Percentiles rank a stretch among this genome's conserved stretches.
phyloP scores from a whole-genome alignment of 2,329 filamentous ascomycete species.

The Tolypocladium inflatum region DNA sequence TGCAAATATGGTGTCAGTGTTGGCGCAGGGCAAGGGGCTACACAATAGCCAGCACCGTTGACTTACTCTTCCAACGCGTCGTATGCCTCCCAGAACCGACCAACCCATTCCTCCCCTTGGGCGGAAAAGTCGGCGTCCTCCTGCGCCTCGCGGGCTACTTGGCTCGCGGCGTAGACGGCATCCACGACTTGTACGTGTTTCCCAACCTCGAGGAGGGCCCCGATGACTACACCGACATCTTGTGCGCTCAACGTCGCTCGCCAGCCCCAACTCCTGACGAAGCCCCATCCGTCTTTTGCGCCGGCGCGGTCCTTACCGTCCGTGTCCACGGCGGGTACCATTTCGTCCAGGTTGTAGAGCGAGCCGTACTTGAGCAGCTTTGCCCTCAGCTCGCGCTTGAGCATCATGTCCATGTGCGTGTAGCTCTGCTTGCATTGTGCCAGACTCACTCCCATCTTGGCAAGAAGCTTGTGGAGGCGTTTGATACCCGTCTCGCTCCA shows the following conservation, averaged over 20 bases:
- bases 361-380: conserved; percentile 87
- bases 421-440: conserved; percentile 93
- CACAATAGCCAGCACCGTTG: not conserved
- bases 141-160: conserved; percentile 30
- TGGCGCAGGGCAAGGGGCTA: not conserved
- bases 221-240: conserved; percentile 87
- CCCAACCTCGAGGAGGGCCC: conserved; percentile 87
- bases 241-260: conserved; percentile 86
- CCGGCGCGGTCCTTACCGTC: conserved; percentile 60
- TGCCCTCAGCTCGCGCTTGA: conserved; percentile 78
- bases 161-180: conserved; percentile 17
- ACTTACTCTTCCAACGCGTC: conserved; percentile 61
- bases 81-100: conserved; percentile 62
- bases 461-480: conserved; percentile 83
- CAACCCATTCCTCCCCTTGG: conserved; percentile 55
- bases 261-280: conserved; percentile 97
- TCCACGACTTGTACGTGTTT: conserved; percentile 36
- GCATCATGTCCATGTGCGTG: conserved; percentile 95
- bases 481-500: conserved; percentile 89
- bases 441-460: conserved; percentile 95
- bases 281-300: conserved; percentile 89
- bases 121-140: conserved; percentile 38
- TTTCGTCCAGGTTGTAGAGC: conserved; percentile 85
- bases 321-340: conserved; percentile 72
- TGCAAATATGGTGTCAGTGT: conserved; percentile 17